Percentiles rank a stretch among this genome's conserved stretches.
These are phyloP conservation scores for Fusarium foetens DNA, from an alignment of 2,329 filamentous ascomycete genomes.

Conservation along the genomic window DNA sequence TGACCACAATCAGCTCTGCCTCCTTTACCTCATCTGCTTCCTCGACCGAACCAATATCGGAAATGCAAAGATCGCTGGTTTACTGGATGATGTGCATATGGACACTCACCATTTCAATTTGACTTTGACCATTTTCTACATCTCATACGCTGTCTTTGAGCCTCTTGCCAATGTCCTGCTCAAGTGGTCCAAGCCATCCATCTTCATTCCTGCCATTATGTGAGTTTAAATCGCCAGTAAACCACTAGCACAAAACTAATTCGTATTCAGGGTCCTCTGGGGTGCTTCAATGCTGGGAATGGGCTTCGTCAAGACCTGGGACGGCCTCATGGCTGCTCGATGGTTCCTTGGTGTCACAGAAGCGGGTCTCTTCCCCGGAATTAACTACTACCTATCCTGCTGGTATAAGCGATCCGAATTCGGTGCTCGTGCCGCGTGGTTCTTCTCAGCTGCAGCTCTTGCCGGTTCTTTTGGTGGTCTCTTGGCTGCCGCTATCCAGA, in stretches of 20 bases:
- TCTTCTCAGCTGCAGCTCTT: conserved; percentile 84
- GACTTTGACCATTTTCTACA: conserved; percentile 84
- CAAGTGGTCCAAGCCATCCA: conserved; percentile 77
- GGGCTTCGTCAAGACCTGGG: conserved; percentile 72
- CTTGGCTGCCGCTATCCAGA: conserved; percentile 75
- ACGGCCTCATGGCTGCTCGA: conserved; percentile 72
- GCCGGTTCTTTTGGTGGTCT: conserved; percentile 82
- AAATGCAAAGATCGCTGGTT: conserved; percentile 69
- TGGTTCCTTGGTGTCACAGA: conserved; percentile 80
- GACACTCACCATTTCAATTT: conserved; percentile 75
- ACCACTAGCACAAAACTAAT: conserved; percentile 30
- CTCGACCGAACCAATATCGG: conserved; percentile 83
- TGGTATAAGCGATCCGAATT: conserved; percentile 87
- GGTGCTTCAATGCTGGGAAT: conserved; percentile 76
- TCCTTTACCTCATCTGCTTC: conserved; percentile 80
- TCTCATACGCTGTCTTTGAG: conserved; percentile 85
- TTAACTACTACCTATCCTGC: conserved; percentile 83
- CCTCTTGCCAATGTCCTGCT: conserved; percentile 82
- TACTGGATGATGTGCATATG: conserved; percentile 69
- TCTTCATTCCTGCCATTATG: conserved; percentile 88
- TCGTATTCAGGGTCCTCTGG: conserved; percentile 64
- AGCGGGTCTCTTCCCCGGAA: conserved; percentile 78
- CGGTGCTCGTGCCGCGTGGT: conserved; percentile 81
- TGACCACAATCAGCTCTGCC: conserved; percentile 60
- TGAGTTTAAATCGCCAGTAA: conserved; percentile 51